These are phyloP conservation scores for Leucosporidium yakuticum DNA, from an alignment of 768 basidiomycete species.

Conservation along the genomic window DNA sequence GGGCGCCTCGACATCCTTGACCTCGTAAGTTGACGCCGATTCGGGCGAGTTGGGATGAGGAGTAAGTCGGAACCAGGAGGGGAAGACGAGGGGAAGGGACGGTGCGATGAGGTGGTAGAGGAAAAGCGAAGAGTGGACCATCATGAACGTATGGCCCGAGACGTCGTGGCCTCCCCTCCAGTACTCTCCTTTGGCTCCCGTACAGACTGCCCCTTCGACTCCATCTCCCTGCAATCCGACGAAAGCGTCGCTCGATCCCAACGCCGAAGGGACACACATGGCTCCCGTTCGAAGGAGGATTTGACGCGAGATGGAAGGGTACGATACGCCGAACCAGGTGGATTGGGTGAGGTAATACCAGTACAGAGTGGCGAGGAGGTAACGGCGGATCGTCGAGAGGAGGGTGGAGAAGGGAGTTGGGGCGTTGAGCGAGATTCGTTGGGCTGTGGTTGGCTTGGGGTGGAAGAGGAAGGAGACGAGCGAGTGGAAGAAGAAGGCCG, in stretches of 20 bases:
- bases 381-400: slow-evolving; percentile 23
- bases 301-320: slow-evolving; percentile 67
- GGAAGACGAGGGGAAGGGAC: slow-evolving; percentile 19
- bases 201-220: background rate
- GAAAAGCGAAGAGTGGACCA: slow-evolving; percentile 71
- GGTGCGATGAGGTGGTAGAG: slow-evolving; percentile 47
- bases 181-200: slow-evolving; percentile 40
- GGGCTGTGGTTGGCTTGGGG: background rate
- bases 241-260: slow-evolving; percentile 6
- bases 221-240: too few relatives aligned
- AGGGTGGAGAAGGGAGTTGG: slow-evolving; percentile 17
- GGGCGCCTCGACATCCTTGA: background rate
- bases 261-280: slow-evolving; percentile 54
- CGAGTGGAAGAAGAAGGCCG: slow-evolving; percentile 16
- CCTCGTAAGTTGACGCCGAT: background rate
- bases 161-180: slow-evolving; percentile 81
- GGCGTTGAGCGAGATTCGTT: background rate
- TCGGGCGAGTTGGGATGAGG: background rate
- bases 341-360: slow-evolving; percentile 65
- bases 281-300: slow-evolving; percentile 63
- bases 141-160: slow-evolving; percentile 86
- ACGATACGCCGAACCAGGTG: slow-evolving; percentile 59
- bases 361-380: slow-evolving; percentile 52
- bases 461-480: slow-evolving; percentile 23
- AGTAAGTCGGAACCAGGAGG: background rate